Conservation (phyloP, 2,329 filamentous ascomycete genomes). For the Claviceps purpurea region DNA sequence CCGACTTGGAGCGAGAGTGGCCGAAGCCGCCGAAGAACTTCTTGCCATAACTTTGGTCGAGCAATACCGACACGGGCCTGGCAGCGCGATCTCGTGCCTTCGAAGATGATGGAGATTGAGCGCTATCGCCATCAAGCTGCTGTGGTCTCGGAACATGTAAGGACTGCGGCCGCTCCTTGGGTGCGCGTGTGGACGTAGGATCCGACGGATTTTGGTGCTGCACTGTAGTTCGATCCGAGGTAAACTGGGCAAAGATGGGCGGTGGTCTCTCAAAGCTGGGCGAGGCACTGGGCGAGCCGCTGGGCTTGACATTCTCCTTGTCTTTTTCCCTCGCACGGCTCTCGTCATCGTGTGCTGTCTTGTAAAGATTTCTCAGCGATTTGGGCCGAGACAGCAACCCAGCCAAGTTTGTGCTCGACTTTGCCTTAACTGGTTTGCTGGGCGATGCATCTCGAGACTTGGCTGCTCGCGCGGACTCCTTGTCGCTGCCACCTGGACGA, state of each 20-base stretch:
- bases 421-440: constrained; percentile 61
- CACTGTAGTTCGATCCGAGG: constrained; percentile 12
- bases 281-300: constrained; percentile 22
- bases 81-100: constrained; percentile 11
- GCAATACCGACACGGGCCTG: constrained; percentile 24
- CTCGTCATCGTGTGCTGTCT: constrained; percentile 37
- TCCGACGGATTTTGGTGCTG: constrained; percentile 2
- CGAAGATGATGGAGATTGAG: constrained; percentile 11
- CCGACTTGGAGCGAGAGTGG: constrained; percentile 25
- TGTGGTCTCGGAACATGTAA: constrained; percentile 25
- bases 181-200: constrained; percentile 3
- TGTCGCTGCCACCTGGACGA: constrained; percentile 24
- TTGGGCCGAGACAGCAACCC: constrained; percentile 62
- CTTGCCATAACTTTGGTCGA: constrained; percentile 25
- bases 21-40: constrained; percentile 21
- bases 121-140: constrained; percentile 11
- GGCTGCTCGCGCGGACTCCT: constrained; percentile 19
- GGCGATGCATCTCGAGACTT: constrained; percentile 35
- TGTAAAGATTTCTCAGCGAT: constrained; percentile 54
- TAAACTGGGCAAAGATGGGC: constrained; percentile 73
- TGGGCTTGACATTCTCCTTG: constrained; percentile 70
- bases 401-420: constrained; percentile 72
- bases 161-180: constrained; percentile 37
- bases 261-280: constrained; percentile 28
- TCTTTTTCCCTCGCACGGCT: constrained; percentile 52